Evolutionary conservation across 163 green algal species (phyloP).

Genomic region (Volvox carteri): DNA sequence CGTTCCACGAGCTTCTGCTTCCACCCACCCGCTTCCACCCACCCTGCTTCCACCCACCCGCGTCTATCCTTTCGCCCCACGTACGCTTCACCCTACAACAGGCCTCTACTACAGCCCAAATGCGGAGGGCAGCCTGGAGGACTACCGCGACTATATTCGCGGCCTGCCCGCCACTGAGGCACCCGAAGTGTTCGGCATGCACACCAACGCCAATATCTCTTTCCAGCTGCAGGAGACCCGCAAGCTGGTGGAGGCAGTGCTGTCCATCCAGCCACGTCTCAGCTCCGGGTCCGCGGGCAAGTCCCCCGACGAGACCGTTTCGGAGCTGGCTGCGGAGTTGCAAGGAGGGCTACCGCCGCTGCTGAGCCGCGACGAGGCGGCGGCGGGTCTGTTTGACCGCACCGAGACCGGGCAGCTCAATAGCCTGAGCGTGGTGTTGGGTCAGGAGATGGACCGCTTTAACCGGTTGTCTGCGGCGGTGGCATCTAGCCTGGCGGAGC

Average conservation of each 20-base stretch:
- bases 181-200: constrained; percentile 91
- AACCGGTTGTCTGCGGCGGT: constrained; percentile 70
- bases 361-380: constrained; percentile 67
- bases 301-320: constrained; percentile 58
- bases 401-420: constrained; percentile 73
- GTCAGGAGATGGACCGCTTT: constrained; percentile 87
- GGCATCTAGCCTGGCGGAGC: constrained; percentile 70
- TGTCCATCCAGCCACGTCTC: constrained; percentile 84
- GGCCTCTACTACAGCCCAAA: constrained; percentile 75
- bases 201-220: constrained; percentile 86
- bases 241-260: constrained; percentile 79
- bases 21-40: too few relatives aligned
- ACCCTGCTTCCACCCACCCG: too few relatives aligned
- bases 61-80: too few relatives aligned
- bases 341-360: constrained; percentile 61
- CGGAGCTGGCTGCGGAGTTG: constrained; percentile 71
- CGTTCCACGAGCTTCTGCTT: too few relatives aligned
- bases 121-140: constrained; percentile 64
- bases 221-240: constrained; percentile 87
- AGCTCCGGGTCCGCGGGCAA: constrained; percentile 52
- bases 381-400: constrained; percentile 69
- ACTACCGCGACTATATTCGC: constrained; percentile 77
- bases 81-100: too few relatives aligned
- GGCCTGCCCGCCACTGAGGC: constrained; percentile 76
- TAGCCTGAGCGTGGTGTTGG: constrained; percentile 84